Percentiles rank a stretch among this genome's conserved stretches.
phyloP scores from a whole-genome alignment of 2,329 filamentous ascomycete genomes.

The Aspergillus melleus region DNA sequence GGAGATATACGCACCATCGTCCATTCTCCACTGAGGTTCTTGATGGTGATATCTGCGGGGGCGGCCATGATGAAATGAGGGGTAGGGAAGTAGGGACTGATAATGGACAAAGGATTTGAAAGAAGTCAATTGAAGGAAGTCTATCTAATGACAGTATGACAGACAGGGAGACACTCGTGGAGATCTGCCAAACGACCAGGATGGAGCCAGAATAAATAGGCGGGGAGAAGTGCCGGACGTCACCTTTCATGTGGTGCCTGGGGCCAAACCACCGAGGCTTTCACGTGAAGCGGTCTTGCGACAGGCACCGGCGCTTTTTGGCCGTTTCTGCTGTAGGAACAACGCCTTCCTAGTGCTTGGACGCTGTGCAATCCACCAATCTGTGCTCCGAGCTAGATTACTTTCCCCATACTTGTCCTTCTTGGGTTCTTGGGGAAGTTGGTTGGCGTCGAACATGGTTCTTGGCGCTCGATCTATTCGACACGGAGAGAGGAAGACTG shows the following conservation, averaged over 20 bases:
- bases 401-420: background rate
- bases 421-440: background rate
- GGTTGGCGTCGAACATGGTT: background rate
- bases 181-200: background rate
- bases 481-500: background rate
- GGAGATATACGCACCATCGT: slow-evolving; percentile 58
- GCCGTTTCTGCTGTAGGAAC: background rate
- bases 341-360: background rate
- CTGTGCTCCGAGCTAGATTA: background rate
- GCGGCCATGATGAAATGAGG: slow-evolving; percentile 63
- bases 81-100: background rate
- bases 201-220: background rate
- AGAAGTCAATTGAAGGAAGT: background rate
- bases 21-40: slow-evolving; percentile 69
- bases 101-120: background rate
- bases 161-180: background rate
- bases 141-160: too few relatives aligned
- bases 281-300: slow-evolving; percentile 5
- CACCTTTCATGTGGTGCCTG: background rate
- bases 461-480: background rate
- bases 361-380: background rate
- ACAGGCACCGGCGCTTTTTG: background rate
- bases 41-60: slow-evolving; percentile 64
- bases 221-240: background rate
- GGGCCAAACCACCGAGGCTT: slow-evolving; percentile 1